Base-by-base conservation (phyloP, 352 stramenopile species). In the Globisporangium apiculatum region DNA sequence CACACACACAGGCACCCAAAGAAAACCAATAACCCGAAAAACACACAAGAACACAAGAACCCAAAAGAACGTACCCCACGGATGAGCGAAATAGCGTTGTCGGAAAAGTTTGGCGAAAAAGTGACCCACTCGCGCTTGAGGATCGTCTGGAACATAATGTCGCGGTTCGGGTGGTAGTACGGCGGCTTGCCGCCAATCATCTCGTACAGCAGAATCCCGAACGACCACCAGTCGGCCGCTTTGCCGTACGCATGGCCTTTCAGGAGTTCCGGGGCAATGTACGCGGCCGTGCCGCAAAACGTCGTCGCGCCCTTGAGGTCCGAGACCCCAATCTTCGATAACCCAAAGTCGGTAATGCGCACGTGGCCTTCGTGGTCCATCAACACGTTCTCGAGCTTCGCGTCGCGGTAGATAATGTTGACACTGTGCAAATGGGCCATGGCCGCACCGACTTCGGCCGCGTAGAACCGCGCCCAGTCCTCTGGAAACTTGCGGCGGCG, bases 371-470 rank as follows among this genome's bases (percentile, higher is more conserved):
- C 80, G 58, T 95, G 86, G 62, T 98, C 94, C 74, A 98, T 88
- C 41, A 98, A 70, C 50, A 98, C 86, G 55, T 98, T 98, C 61
- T 98, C 94, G 15, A 97, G 79, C 74, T 98, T 98, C 11, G 96
- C 87, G 66, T 98, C 94, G 59, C 94, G 93, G 60, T 97, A 97
- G 67, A 99, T 95, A 62, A 98, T 97, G 70, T 97, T 94, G 31
- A 95, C 76, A 40, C 83, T 91, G 67, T 98, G 94, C 52, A 98
- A 67, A 60, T 98, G 92, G 61, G 82, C 70, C 55, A 97, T 89
- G 54, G 85, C 82, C 48, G 77, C 71, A 59, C 83, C 87, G 52
- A 99, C 97, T 71, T 99, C 95, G 4, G 97, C 89, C 5, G 85
- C 88, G 65, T 97, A 98, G 61, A 98, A 97, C n/a, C 78, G 75